Base-by-base conservation (phyloP, 805 yeast species). In the Lipomyces mesembrius region DNA sequence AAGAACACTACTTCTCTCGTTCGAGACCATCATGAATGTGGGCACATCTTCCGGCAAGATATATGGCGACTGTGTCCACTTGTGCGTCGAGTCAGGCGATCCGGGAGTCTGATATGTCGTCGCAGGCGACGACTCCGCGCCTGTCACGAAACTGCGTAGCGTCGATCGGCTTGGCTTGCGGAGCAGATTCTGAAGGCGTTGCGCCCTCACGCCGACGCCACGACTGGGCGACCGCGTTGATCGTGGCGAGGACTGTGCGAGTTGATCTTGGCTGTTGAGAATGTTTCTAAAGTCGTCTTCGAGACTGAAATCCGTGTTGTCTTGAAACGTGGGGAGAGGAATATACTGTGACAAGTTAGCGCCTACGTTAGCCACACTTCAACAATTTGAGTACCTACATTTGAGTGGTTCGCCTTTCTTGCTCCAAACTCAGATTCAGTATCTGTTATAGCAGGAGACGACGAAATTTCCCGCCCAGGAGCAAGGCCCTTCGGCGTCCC, bases 281-380 rank as follows among this genome's bases (percentile, higher is more conserved):
- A 68, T 66, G 32, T 59, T 57, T 9, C 72, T 72, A 62, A 71
- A 71, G 46, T 71, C 74, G 27, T 69, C 74, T 46, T 71, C 74
- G 9, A 71, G 66, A 54, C 68, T 66, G 57, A 71, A 71, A 6
- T 60, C 67, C 35, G 59, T 46, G 43, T 60, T 55, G 7, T 35
- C 57, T 5, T 52, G 55, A 29, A 52, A 25, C 20, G 34, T 14
- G n/a, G 55, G 55, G 35, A 52, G 55, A n/a, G 55, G 34, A 29
- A 52, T 52, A 25, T 29, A 25, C 55, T 52, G 12, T 22, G 32
- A 22, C 7, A 17, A 6, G 2, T 43, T n/a, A 43, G 49, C 11
- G 9, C 11, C 49, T 17, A n/a, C 14, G 49, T 5, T 8, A 43
- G 11, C 3, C 22, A 37, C 0, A 43, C 49, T n/a, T 7, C 7